Evolutionary conservation across 1,139 yeast genomes (phyloP).

Genomic region (Eremothecium sinecaudum): DNA sequence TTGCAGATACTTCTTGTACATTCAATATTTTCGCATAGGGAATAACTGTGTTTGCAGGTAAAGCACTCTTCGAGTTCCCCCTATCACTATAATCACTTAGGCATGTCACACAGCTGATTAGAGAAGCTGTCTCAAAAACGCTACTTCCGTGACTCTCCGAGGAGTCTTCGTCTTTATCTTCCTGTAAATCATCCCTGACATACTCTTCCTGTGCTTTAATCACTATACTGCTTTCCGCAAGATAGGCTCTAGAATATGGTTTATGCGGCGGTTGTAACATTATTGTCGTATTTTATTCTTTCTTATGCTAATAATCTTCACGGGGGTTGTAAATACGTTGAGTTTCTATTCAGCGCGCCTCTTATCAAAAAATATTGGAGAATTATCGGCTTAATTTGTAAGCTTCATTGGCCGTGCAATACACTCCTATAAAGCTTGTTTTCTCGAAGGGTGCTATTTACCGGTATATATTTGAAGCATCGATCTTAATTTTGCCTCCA

Average conservation of each 20-base stretch:
- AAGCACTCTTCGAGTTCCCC: conserved; percentile 12
- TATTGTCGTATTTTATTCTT: background rate
- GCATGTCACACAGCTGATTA: conserved; percentile 30
- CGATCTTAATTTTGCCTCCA: too few species aligned
- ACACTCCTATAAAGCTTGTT: too few species aligned
- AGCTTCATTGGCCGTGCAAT: too few species aligned
- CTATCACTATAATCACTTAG: conserved; percentile 20
- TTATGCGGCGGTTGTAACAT: conserved; percentile 2
- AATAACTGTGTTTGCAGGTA: conserved; percentile 27
- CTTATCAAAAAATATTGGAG: too few species aligned
- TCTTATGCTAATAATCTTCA: background rate
- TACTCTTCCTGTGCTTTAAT: conserved; percentile 8
- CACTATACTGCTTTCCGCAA: conserved; percentile 8
- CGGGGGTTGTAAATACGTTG: too few species aligned
- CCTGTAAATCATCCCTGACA: too few species aligned
- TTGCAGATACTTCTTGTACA: conserved; percentile 15
- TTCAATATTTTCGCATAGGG: conserved; percentile 28
- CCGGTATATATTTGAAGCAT: too few species aligned
- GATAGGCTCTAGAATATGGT: conserved; percentile 7
- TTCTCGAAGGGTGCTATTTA: too few species aligned
- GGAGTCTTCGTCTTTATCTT: too few species aligned
- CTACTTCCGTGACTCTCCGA: conserved; percentile 10
- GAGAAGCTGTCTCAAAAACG: conserved; percentile 26
- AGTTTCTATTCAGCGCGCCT: too few species aligned
- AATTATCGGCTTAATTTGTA: too few species aligned